These are phyloP conservation scores for Arxiozyma slooffiae DNA, from an alignment of 1,139 yeast genomes.

Conservation along the genomic window DNA sequence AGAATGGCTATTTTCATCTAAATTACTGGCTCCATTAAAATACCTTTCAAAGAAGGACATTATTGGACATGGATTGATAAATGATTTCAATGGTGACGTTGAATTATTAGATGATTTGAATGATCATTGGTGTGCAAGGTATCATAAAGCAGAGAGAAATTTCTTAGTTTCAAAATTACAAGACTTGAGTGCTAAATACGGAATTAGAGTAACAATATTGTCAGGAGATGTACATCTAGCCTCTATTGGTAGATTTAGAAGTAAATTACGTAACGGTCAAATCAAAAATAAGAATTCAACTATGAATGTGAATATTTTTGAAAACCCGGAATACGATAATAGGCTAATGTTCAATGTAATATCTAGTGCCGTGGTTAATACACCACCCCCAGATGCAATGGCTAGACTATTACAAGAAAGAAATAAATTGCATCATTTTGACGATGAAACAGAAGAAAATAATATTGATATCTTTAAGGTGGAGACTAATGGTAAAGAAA, in stretches of 20 bases:
- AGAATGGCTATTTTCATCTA: constrained; percentile 60
- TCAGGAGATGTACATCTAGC: constrained; percentile 93
- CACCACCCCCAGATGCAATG: constrained; percentile 88
- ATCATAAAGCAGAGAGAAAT: constrained; percentile 75
- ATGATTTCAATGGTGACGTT: constrained; percentile 83
- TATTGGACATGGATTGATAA: constrained; percentile 59
- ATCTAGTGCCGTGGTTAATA: constrained; percentile 81
- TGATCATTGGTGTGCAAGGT: constrained; percentile 91
- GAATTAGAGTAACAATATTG: constrained; percentile 69
- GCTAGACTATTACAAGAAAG: constrained; percentile 59
- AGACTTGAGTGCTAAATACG: constrained; percentile 51
- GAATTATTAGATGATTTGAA: constrained; percentile 86
- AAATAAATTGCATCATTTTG: constrained; percentile 59
- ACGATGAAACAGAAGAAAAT: constrained; percentile 62
- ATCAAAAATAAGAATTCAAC: not conserved
- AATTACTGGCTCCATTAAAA: constrained; percentile 54
- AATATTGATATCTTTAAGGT: constrained; percentile 58
- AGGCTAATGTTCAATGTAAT: constrained; percentile 73
- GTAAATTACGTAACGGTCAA: constrained; percentile 38
- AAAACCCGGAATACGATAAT: constrained; percentile 57
- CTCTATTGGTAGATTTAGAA: constrained; percentile 67
- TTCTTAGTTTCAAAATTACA: constrained; percentile 45
- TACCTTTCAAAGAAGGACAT: constrained; percentile 61
- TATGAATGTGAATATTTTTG: constrained; percentile 34
- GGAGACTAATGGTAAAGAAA: constrained; percentile 47